Evolutionary conservation across 2,329 filamentous ascomycete species (phyloP).

Genomic region (Colletotrichum chlorophyti): DNA sequence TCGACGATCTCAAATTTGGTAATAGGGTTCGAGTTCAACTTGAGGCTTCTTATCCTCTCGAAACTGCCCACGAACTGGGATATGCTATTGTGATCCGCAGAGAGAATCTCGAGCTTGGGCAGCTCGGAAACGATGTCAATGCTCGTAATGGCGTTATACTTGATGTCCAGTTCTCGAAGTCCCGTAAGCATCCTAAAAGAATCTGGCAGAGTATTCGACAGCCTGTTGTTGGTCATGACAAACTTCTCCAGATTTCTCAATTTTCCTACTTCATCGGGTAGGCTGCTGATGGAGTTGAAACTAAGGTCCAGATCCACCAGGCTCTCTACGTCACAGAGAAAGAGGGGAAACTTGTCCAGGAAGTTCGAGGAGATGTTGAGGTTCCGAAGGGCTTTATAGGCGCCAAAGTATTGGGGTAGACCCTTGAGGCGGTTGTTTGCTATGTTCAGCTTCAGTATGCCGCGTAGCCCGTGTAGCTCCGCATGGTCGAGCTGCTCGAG

Average conservation of each 20-base stretch:
- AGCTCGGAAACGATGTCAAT: constrained; percentile 88
- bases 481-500: constrained; percentile 87
- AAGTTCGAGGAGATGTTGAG: constrained; percentile 95
- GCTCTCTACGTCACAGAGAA: constrained; percentile 81
- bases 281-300: constrained; percentile 85
- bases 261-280: constrained; percentile 81
- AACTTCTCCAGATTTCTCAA: constrained; percentile 84
- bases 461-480: constrained; percentile 76
- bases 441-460: constrained; percentile 86
- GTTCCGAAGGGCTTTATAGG: constrained; percentile 79
- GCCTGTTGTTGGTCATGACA: constrained; percentile 93
- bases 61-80: constrained; percentile 93
- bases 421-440: constrained; percentile 89
- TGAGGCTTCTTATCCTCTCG: constrained; percentile 79
- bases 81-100: constrained; percentile 91
- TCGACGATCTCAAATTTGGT: constrained; percentile 88
- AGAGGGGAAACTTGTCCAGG: constrained; percentile 82
- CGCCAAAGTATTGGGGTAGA: constrained; percentile 82
- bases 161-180: constrained; percentile 89
- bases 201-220: constrained; percentile 76
- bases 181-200: constrained; percentile 77
- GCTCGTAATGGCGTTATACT: constrained; percentile 88
- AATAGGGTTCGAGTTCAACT: constrained; percentile 93
- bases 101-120: constrained; percentile 85
- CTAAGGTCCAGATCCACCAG: constrained; percentile 94